Conservation (phyloP, 129 eudicot species). For the Smallanthus sonchifolius region DNA sequence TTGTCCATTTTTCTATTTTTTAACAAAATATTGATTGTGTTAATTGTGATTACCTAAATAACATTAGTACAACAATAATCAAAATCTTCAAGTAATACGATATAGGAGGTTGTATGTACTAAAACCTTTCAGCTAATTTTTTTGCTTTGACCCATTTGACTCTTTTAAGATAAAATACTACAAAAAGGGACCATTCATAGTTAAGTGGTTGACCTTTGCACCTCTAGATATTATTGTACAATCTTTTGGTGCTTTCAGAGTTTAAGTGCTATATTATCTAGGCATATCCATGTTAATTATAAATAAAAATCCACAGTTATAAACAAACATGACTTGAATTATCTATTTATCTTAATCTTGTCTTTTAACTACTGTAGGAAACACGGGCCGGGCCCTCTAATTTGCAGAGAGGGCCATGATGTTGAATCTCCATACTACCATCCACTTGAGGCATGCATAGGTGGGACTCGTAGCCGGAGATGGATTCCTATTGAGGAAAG, state of each 20-base stretch:
- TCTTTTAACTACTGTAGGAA: constrained; percentile 46
- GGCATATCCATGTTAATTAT: background rate
- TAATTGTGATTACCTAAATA: background rate
- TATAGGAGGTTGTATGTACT: background rate
- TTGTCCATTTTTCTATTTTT: background rate
- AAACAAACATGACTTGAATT: background rate
- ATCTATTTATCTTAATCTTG: constrained; percentile 18
- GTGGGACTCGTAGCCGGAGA: constrained; percentile 85
- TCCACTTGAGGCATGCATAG: constrained; percentile 85
- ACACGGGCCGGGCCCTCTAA: constrained; percentile 54
- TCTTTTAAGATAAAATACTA: background rate
- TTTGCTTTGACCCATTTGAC: background rate
- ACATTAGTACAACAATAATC: background rate
- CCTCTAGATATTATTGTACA: background rate
- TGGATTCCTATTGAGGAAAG: constrained; percentile 85
- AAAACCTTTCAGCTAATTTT: background rate
- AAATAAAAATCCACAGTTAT: background rate
- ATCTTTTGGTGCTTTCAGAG: background rate
- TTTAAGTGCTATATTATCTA: background rate
- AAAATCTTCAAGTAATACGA: background rate
- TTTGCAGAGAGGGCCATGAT: constrained; percentile 76
- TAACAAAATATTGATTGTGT: background rate
- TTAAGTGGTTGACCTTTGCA: background rate
- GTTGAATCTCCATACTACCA: constrained; percentile 84
- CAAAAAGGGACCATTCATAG: background rate